phyloP scores from a whole-genome alignment of 805 yeast species.

The Candida multigemmis region DNA sequence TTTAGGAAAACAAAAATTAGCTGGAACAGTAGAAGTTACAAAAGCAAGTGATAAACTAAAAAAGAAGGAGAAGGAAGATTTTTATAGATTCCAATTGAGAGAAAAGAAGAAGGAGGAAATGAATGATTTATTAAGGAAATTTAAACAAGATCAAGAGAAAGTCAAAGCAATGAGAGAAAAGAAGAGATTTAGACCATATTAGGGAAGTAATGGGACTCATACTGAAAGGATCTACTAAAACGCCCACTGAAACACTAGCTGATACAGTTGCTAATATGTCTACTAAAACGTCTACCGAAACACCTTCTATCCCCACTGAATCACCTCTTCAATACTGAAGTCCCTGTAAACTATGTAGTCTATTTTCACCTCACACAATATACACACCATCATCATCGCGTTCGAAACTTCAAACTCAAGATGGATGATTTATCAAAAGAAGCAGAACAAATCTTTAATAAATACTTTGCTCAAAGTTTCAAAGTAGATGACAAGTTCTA shows the following conservation, averaged over 20 bases:
- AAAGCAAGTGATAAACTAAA: slow-evolving; percentile 44
- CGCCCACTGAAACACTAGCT: too few relatives aligned
- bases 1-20: slow-evolving; percentile 41
- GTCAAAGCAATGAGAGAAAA: slow-evolving; percentile 71
- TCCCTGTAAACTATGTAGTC: too few relatives aligned
- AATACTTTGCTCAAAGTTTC: slow-evolving; percentile 1
- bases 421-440: too few relatives aligned
- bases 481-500: slow-evolving; percentile 32
- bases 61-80: slow-evolving; percentile 77
- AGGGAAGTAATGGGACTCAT: too few relatives aligned
- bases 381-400: too few relatives aligned
- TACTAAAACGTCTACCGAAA: too few relatives aligned
- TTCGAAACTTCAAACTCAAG: too few relatives aligned
- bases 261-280: too few relatives aligned
- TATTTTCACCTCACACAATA: too few relatives aligned
- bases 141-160: slow-evolving; percentile 85
- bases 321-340: too few relatives aligned
- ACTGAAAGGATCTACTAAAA: too few relatives aligned
- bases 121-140: slow-evolving; percentile 75
- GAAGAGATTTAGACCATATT: slow-evolving; percentile 81
- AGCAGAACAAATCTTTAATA: slow-evolving; percentile 1
- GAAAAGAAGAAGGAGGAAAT: slow-evolving; percentile 88
- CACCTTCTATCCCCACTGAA: too few relatives aligned
- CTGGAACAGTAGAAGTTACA: slow-evolving; percentile 25
- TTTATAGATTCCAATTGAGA: slow-evolving; percentile 93